Percentiles rank a stretch among this genome's conserved stretches.
phyloP scores from a whole-genome alignment of 1,284 basidiomycete genomes.

The Sporisorium iseilematis-ciliati region DNA sequence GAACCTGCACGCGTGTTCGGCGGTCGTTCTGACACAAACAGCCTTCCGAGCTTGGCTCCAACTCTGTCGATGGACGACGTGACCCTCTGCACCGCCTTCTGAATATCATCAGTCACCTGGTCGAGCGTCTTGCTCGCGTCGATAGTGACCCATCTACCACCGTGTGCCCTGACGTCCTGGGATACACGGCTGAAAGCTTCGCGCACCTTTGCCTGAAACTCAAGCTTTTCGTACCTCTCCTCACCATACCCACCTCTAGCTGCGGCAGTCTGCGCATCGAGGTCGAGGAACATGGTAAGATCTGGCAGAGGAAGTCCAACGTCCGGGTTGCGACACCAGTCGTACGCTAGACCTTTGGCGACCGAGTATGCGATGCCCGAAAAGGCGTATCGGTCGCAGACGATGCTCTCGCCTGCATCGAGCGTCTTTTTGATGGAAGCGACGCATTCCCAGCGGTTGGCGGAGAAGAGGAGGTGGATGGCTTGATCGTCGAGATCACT shows the following conservation, averaged over 20 bases:
- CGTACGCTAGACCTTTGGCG: conserved; percentile 78
- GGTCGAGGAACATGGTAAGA: conserved; percentile 86
- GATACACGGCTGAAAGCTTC: conserved; percentile 57
- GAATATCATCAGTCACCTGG: conserved; percentile 61
- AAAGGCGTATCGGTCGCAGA: conserved; percentile 96
- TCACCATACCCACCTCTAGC: conserved; percentile 87
- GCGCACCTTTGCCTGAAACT: conserved; percentile 69
- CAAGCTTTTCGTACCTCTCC: conserved; percentile 76
- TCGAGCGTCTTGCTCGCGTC: conserved; percentile 61
- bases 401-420: conserved; percentile 77
- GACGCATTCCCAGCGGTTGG: conserved; percentile 89
- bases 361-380: conserved; percentile 95
- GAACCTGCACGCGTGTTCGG: conserved; percentile 19
- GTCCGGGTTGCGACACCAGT: conserved; percentile 89
- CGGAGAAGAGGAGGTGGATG: conserved; percentile 94
- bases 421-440: conserved; percentile 72
- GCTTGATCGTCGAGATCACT: conserved; percentile 90
- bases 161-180: conserved; percentile 43
- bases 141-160: conserved; percentile 57
- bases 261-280: conserved; percentile 79
- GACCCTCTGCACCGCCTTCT: conserved; percentile 35
- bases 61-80: conserved; percentile 42
- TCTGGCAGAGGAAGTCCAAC: conserved; percentile 88
- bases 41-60: conserved; percentile 30
- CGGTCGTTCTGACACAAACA: conserved; percentile 34